Evolutionary conservation across 306 rosid species (phyloP), one percentile per base, ranked within the genome.

Genomic region (Hippophae rhamnoides): DNA sequence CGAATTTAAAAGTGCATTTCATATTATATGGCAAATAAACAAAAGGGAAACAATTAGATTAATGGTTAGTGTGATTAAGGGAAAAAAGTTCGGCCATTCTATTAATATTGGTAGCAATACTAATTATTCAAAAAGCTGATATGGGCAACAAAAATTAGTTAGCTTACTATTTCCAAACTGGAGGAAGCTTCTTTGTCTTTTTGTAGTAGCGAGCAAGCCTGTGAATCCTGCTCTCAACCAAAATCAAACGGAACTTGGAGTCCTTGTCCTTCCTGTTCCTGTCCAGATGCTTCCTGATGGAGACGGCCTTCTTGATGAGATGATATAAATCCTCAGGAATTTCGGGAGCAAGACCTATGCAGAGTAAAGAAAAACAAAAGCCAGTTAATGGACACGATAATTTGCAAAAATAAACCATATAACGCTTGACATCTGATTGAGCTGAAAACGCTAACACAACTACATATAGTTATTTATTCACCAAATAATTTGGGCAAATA

Each of bases 171-270:
- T 71, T 71, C 75, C 75, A 71, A 61, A 63, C 75, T 8, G 70
- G 75, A 10, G 75, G 74, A 54, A 76, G 81, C 72, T 76, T 76
- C 74, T 76, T 76, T n/a, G 81, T 71, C 45, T 76, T 72, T 70
- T 76, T 76, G 77, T 76, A 76, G 68, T 76, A 76, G 42, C 81
- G 81, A 31, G 81, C 73, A 43, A 76, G 81, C 71, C 78, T 77
- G 66, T 77, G 82, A 11, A 77, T 77, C 67, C 78, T 77, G 66
- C 82, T 77, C 69, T 77, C 82, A 23, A 77, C 82, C 53, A 77
- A 60, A 61, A 77, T 77, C 78, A 77, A 65, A 13, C 82, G 56
- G 52, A 77, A 77, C 72, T 77, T 77, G 4, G 78, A 77, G 52
- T 77, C 78, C 70, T 67, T 67, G 25, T 67, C 72, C 65, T 67